A percentile compares a stretch with the other conserved stretches of the same genome.
Conservation (phyloP, 768 basidiomycete genomes). For the Brasilioporus rufonigricans region DNA sequence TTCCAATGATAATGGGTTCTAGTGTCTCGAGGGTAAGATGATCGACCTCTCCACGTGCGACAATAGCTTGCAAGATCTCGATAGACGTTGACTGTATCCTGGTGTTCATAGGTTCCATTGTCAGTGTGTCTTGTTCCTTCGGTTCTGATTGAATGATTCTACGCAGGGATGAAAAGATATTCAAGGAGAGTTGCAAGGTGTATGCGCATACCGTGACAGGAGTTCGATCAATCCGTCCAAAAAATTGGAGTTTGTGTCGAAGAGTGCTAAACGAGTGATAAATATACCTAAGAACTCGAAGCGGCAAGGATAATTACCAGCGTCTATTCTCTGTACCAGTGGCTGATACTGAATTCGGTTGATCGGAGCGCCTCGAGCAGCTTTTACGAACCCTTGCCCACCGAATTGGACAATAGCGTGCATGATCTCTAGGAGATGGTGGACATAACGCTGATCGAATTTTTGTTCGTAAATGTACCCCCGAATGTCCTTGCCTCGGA, state of each 20-base stretch:
- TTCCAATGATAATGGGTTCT: conserved; percentile 69
- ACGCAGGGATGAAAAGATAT: conserved; percentile 3
- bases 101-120: conserved; percentile 61
- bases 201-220: conserved; percentile 68
- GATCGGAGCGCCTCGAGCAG: conserved; percentile 61
- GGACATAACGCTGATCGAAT: conserved; percentile 72
- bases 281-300: conserved; percentile 2
- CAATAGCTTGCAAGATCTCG: conserved; percentile 79
- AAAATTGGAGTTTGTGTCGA: conserved; percentile 61
- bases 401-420: conserved; percentile 81
- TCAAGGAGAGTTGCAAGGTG: neutral
- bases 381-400: conserved; percentile 82
- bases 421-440: conserved; percentile 75
- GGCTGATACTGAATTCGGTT: conserved; percentile 63
- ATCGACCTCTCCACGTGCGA: conserved; percentile 81
- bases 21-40: conserved; percentile 54
- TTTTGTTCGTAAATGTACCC: conserved; percentile 67
- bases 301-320: conserved; percentile 40
- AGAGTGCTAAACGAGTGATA: conserved; percentile 25
- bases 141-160: conserved; percentile 85
- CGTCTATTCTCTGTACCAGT: conserved; percentile 58
- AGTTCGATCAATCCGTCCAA: conserved; percentile 75
- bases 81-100: conserved; percentile 71
- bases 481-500: conserved; percentile 65
- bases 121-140: conserved; percentile 39